Evolutionary conservation across 768 basidiomycete species (phyloP).

Genomic region (Lyophyllum atratum): DNA sequence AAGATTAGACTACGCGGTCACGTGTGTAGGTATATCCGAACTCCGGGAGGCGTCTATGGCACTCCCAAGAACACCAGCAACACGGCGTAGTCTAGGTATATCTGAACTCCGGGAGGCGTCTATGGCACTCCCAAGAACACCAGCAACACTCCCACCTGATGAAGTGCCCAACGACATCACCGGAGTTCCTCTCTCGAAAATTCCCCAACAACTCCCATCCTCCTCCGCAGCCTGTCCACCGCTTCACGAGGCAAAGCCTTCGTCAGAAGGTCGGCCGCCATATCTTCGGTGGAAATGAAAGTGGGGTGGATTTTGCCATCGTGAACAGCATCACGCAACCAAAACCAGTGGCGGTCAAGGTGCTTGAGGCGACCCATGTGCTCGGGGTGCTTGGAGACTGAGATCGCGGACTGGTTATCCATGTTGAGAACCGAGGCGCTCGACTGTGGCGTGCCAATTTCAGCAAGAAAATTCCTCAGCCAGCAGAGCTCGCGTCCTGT

Average conservation of each 20-base stretch:
- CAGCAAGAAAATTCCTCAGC: slow-evolving; percentile 26
- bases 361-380: slow-evolving; percentile 19
- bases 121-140: neutral
- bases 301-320: slow-evolving; percentile 2
- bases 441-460: slow-evolving; percentile 17
- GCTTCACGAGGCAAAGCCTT: neutral
- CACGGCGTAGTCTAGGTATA: too few relatives aligned
- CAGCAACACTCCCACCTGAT: neutral
- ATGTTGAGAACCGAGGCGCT: slow-evolving; percentile 13
- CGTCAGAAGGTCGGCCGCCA: neutral
- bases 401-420: slow-evolving; percentile 17
- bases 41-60: neutral
- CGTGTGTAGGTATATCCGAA: neutral
- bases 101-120: neutral
- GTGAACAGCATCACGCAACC: neutral
- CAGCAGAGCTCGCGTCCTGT: slow-evolving; percentile 17
- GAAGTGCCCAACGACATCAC: neutral
- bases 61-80: neutral
- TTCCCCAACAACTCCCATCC: neutral
- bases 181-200: neutral
- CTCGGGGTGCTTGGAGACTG: slow-evolving; percentile 31
- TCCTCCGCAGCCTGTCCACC: neutral
- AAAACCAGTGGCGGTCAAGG: slow-evolving; percentile 5
- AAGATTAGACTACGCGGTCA: neutral
- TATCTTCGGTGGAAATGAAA: slow-evolving; percentile 1